These are phyloP conservation scores for Gracilaria caudata DNA, from an alignment of 23 red algal species.

Conservation along the genomic window DNA sequence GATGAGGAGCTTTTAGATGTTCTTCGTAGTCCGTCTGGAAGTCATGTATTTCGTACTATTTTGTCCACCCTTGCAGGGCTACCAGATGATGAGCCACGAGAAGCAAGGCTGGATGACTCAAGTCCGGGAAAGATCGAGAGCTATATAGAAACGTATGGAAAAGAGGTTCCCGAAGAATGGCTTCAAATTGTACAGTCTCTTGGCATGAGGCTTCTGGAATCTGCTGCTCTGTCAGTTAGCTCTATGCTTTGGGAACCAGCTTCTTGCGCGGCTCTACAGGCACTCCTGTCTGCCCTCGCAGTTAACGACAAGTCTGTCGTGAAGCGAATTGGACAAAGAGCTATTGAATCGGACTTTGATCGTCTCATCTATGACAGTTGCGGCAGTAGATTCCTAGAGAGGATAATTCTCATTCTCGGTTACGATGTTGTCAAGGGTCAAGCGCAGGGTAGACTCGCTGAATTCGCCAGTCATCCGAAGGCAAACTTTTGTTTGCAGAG, in stretches of 20 bases:
- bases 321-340: conserved; percentile 33
- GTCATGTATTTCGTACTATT: conserved; percentile 65
- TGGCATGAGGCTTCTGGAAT: conserved; percentile 20
- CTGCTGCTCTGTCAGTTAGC: background rate
- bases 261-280: conserved; percentile 55
- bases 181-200: background rate
- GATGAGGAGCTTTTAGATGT: conserved; percentile 26
- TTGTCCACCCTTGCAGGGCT: conserved; percentile 48
- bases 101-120: conserved; percentile 63
- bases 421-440: conserved; percentile 10
- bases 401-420: conserved; percentile 47
- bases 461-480: conserved; percentile 30
- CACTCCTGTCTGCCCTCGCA: conserved; percentile 45
- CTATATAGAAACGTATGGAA: conserved; percentile 40
- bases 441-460: conserved; percentile 26
- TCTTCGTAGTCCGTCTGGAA: conserved; percentile 42
- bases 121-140: conserved; percentile 15
- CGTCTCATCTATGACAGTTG: conserved; percentile 31
- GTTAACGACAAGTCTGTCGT: conserved; percentile 21
- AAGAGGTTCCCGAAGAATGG: conserved; percentile 52
- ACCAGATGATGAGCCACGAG: conserved; percentile 52
- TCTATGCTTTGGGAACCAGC: conserved; percentile 38
- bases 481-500: conserved; percentile 67
- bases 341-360: background rate
- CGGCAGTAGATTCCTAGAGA: conserved; percentile 61